Evolutionary conservation across 805 yeast genomes (phyloP), one percentile per base, ranked within the genome.

Genomic region (Candida yuanshanica): DNA sequence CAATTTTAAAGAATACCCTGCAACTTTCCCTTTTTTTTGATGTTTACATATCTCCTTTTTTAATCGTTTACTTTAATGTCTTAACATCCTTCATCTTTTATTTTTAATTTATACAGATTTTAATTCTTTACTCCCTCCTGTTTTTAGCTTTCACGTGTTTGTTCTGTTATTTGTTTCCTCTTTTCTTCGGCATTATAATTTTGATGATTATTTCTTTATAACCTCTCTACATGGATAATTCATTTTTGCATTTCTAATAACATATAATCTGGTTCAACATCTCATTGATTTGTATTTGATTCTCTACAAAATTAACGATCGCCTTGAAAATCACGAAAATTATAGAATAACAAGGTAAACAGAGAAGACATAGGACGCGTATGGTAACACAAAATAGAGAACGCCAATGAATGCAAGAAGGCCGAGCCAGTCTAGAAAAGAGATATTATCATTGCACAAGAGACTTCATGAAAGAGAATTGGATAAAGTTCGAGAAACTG

Each of bases 251-350:
- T n/a, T n/a, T n/a, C n/a, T n/a, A n/a, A n/a, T n/a, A n/a, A n/a
- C n/a, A n/a, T n/a, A n/a, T n/a, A n/a, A n/a, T n/a, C n/a, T n/a
- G n/a, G n/a, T n/a, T n/a, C n/a, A n/a, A n/a, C n/a, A n/a, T n/a
- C n/a, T n/a, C n/a, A n/a, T n/a, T n/a, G n/a, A n/a, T n/a, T n/a
- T n/a, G n/a, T n/a, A n/a, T n/a, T n/a, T n/a, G n/a, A n/a, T n/a
- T n/a, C n/a, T n/a, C n/a, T n/a, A n/a, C n/a, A n/a, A n/a, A n/a
- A n/a, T n/a, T n/a, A n/a, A n/a, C n/a, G n/a, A n/a, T n/a, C n/a
- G n/a, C n/a, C n/a, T n/a, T n/a, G 38, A 47, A 43, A 33, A 35
- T 44, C 5, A 45, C 47, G 16, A 40, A 48, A 20, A 44, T 51
- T 2, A 27, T 40, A 22, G 37, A 42, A 20, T 23, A 49, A 16